Percentiles rank a stretch among this genome's conserved stretches.
Evolutionary conservation across 805 yeast species (phyloP).

Genomic region (Candida endomychidarum): DNA sequence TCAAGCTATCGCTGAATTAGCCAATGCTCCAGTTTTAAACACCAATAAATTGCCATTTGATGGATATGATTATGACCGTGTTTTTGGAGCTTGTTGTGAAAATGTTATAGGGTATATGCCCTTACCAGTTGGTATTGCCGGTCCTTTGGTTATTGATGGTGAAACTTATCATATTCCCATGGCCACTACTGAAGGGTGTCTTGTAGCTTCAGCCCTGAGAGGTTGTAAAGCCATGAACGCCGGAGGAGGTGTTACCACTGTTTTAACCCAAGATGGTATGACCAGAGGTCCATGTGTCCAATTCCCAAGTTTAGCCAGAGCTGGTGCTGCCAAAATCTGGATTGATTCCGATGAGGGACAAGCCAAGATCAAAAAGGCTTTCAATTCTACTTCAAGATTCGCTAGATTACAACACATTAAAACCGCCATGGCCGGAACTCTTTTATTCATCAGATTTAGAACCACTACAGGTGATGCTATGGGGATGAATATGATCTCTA

Average conservation of each 20-base stretch:
- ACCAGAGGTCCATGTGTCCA: conserved; percentile 98
- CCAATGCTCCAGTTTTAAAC: conserved; percentile 78
- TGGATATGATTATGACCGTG: conserved; percentile 90
- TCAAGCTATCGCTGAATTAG: conserved; percentile 80
- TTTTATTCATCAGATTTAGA: conserved; percentile 85
- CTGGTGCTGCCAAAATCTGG: conserved; percentile 96
- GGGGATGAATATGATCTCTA: conserved; percentile 99
- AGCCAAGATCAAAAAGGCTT: conserved; percentile 75
- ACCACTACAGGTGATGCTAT: conserved; percentile 99
- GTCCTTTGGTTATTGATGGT: conserved; percentile 91
- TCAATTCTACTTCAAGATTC: conserved; percentile 95
- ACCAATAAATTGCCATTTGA: conserved; percentile 73
- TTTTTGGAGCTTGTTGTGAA: conserved; percentile 98
- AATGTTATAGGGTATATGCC: conserved; percentile 97
- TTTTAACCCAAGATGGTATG: conserved; percentile 95
- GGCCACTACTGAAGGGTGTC: conserved; percentile 99
- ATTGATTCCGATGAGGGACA: conserved; percentile 95
- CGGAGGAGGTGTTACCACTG: conserved; percentile 95
- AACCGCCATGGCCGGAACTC: conserved; percentile 92
- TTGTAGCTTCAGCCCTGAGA: conserved; percentile 98
- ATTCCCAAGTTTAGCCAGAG: conserved; percentile 77
- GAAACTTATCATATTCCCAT: conserved; percentile 88
- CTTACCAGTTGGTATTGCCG: conserved; percentile 95
- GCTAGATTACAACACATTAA: conserved; percentile 90
- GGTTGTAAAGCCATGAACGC: conserved; percentile 98